Conservation (phyloP, 139 green algal genomes). For the Raphidocelis subcapitata region DNA sequence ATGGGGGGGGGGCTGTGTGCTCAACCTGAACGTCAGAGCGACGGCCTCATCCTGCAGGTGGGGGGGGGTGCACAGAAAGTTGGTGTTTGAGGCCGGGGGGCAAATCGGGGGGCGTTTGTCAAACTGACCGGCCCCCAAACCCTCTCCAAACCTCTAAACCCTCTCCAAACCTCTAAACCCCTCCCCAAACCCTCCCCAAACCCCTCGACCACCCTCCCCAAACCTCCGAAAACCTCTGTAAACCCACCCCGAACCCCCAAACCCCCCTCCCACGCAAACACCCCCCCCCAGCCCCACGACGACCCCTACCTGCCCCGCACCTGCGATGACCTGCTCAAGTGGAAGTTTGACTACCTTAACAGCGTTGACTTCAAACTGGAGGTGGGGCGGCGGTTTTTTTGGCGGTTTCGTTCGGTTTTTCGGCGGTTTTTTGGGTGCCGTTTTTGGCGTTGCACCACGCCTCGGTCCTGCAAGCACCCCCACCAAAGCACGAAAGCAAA, state of each 20-base stretch:
- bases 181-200: too few relatives aligned
- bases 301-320: conserved; percentile 81
- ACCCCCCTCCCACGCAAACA: too few relatives aligned
- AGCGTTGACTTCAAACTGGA: conserved; percentile 89
- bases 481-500: not conserved
- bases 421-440: not conserved
- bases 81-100: too few relatives aligned
- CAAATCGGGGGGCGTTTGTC: too few relatives aligned
- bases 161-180: too few relatives aligned
- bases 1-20: too few relatives aligned
- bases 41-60: conserved; percentile 93
- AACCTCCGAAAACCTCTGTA: too few relatives aligned
- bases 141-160: too few relatives aligned
- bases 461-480: not conserved
- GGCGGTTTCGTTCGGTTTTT: not conserved
- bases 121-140: too few relatives aligned
- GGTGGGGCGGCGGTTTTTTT: not conserved
- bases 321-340: conserved; percentile 92
- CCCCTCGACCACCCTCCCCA: too few relatives aligned
- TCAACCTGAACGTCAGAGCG: too few relatives aligned
- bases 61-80: not conserved
- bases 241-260: too few relatives aligned
- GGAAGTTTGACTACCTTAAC: conserved; percentile 96
- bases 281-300: conserved; percentile 31
- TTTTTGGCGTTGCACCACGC: conserved; percentile 8